These are phyloP conservation scores for Diaporthe humulicola DNA, from an alignment of 2,329 filamentous ascomycete species.

Conservation along the genomic window DNA sequence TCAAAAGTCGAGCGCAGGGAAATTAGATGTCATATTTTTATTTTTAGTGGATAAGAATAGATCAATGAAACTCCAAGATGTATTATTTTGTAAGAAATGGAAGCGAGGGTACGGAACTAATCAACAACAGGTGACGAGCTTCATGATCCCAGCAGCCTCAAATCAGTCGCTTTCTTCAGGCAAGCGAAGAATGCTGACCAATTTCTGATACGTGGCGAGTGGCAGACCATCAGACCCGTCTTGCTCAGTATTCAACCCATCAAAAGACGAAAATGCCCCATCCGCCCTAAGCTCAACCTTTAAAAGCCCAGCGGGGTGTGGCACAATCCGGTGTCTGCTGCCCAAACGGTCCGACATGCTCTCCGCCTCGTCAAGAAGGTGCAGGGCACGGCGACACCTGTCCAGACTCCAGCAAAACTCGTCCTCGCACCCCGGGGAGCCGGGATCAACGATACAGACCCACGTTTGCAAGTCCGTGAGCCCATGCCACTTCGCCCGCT, in stretches of 20 bases:
- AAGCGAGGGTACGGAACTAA: neutral
- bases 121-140: neutral
- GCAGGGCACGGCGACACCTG: neutral
- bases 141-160: neutral
- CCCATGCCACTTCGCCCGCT: neutral
- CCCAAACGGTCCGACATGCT: neutral
- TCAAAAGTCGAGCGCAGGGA: too few species aligned
- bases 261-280: neutral
- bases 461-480: neutral
- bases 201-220: neutral
- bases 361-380: neutral
- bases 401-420: neutral
- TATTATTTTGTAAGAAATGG: too few species aligned
- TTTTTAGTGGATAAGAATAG: neutral
- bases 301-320: neutral
- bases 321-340: too few species aligned
- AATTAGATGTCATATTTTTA: neutral
- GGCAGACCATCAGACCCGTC: neutral
- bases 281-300: neutral
- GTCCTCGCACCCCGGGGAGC: neutral
- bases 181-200: neutral
- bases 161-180: too few species aligned
- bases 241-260: neutral
- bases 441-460: neutral
- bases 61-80: too few species aligned